phyloP scores from a whole-genome alignment of 345 rosid genomes.

The Lepidium didymum region DNA sequence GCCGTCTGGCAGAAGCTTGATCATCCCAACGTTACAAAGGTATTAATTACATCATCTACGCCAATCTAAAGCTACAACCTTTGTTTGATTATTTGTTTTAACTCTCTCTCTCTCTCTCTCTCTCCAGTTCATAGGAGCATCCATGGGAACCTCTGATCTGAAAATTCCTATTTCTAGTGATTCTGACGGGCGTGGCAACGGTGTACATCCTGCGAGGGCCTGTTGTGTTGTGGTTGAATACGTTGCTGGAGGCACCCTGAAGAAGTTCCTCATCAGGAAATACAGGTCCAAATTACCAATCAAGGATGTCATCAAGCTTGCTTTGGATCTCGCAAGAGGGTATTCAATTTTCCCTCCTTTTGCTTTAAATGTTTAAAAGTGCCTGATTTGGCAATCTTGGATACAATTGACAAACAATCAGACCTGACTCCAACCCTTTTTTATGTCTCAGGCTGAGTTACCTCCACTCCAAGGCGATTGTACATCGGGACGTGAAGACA shows the following conservation, averaged over 20 bases:
- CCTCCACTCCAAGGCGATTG: constrained; percentile 72
- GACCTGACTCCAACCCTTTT: neutral
- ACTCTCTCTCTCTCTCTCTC: neutral
- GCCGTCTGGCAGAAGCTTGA: constrained; percentile 90
- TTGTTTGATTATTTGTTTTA: neutral
- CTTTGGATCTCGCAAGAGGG: constrained; percentile 85
- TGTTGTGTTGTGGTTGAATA: constrained; percentile 85
- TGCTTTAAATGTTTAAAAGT: neutral
- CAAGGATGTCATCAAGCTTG: constrained; percentile 60
- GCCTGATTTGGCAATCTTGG: neutral
- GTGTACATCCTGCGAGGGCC: constrained; percentile 54
- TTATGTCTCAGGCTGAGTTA: constrained; percentile 51
- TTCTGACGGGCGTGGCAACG: constrained; percentile 33
- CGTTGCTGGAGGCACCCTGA: constrained; percentile 65
- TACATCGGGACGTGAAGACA: constrained; percentile 74
- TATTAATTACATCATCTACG: neutral
- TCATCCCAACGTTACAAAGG: constrained; percentile 80
- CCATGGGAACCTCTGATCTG: constrained; percentile 82
- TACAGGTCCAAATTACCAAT: constrained; percentile 53
- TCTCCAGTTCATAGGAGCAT: constrained; percentile 69
- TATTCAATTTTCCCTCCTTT: constrained; percentile 9
- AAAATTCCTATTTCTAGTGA: constrained; percentile 41
- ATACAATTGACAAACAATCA: neutral
- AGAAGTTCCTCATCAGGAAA: constrained; percentile 60
- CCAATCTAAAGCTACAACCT: neutral